Base-by-base conservation (phyloP, 768 basidiomycete genomes). In the Suillus placidus region DNA sequence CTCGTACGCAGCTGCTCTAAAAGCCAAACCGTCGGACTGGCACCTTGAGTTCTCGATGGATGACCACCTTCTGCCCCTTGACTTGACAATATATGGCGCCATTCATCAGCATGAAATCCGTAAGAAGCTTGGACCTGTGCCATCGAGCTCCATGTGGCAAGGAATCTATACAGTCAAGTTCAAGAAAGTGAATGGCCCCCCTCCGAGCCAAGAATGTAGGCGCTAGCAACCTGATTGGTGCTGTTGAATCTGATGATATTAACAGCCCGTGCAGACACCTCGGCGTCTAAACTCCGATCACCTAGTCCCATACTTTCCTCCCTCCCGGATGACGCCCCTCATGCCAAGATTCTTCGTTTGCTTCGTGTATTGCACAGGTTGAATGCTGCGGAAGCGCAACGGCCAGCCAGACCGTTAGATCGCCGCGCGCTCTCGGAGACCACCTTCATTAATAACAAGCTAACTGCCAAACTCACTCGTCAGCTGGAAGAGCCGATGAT, bases 401-500 rank as follows among this genome's bases (percentile, higher is more conserved):
- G 89, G n/a, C 77, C 82, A 10, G 70, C 78, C 0, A 64, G 67
- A 38, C 83, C 85, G 54, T 77, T 79, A 18, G 83, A 87, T 64
- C 86, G 82, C 64, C 83, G 87, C 47, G 83, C 82, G 66, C 80
- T 97, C 20, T 81, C 89, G 3, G 94, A 95, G 68, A 86, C 93
- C 0, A 87, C 93, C 0, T 99, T 99, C 75, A 87, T 99, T 67
- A 99, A 99, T 76, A 98, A 97, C 80, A 99, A 99, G 77, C 81
- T 99, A 34, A 95, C 95, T 2, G 97, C 97, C 12, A 99, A 99
- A 78, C 84, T 99, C n/a, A 95, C 94, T 14, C 87, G 97, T 42
- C 97, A 99, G 74, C 77, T 99, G 51, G 97, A 99, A 71, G 97
- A 99, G 74, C 94, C 95, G 0, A 97, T 99, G 95, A 97, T 99